Conservation (phyloP, 257 asterid genomes). For the Solanum chilense region DNA sequence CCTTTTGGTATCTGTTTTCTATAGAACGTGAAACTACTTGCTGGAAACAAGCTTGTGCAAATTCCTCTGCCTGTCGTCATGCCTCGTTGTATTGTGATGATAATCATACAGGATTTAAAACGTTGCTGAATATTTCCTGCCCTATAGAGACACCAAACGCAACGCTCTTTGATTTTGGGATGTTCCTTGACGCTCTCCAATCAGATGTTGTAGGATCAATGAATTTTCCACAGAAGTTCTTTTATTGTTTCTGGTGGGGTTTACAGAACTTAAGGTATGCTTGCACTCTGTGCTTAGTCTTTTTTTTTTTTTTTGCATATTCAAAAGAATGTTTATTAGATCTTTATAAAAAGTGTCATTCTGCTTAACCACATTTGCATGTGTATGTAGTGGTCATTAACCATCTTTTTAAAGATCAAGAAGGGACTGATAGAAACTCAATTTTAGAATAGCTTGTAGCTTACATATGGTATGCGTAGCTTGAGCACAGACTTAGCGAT, state of each 20-base stretch:
- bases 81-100: slow-evolving; percentile 45
- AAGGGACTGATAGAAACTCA: background rate
- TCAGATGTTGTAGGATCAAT: slow-evolving; percentile 79
- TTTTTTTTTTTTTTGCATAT: background rate
- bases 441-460: background rate
- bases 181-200: slow-evolving; percentile 88
- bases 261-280: slow-evolving; percentile 85
- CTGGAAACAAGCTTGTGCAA: slow-evolving; percentile 67
- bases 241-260: slow-evolving; percentile 99
- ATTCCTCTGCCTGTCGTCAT: slow-evolving; percentile 26
- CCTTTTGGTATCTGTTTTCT: slow-evolving; percentile 88
- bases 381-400: background rate
- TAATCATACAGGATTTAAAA: slow-evolving; percentile 25
- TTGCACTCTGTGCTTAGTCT: background rate
- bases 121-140: slow-evolving; percentile 36
- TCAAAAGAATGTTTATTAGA: background rate
- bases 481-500: background rate
- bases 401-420: background rate
- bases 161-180: slow-evolving; percentile 73
- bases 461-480: background rate
- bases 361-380: background rate
- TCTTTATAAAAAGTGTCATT: background rate
- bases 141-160: slow-evolving; percentile 51
- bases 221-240: slow-evolving; percentile 83
- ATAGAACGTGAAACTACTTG: slow-evolving; percentile 85